Conservation (phyloP, 805 yeast species). For the Wickerhamomyces xylosicus region DNA sequence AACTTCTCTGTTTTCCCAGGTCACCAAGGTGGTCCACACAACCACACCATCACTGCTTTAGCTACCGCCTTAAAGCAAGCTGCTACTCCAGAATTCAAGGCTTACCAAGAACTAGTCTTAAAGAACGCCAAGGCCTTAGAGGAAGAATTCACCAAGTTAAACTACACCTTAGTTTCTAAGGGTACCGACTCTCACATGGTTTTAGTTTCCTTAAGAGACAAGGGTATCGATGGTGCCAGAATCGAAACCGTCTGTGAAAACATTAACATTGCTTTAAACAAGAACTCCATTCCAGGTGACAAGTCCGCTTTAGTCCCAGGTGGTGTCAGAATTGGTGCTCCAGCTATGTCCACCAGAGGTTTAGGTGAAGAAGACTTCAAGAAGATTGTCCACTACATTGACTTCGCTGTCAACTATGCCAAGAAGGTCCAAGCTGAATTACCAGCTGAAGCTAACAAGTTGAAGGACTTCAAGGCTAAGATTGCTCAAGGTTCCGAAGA, state of each 20-base stretch:
- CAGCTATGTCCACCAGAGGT: conserved; percentile 99
- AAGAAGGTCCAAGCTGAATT: conserved; percentile 63
- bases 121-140: conserved; percentile 76
- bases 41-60: conserved; percentile 92
- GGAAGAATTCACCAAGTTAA: conserved; percentile 48
- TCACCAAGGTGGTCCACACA: conserved; percentile 99
- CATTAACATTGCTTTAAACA: conserved; percentile 89
- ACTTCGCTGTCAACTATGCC: conserved; percentile 68
- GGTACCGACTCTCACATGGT: conserved; percentile 96
- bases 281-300: conserved; percentile 95
- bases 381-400: conserved; percentile 72
- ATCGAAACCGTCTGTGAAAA: conserved; percentile 83
- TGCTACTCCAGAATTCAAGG: conserved; percentile 74
- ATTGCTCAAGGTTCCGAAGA: conserved; percentile 65
- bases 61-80: conserved; percentile 95
- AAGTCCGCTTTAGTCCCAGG: conserved; percentile 93
- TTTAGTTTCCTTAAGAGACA: conserved; percentile 69
- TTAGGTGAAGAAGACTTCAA: conserved; percentile 79
- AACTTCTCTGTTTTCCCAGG: conserved; percentile 98
- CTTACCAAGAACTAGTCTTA: conserved; percentile 77
- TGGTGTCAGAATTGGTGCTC: conserved; percentile 95
- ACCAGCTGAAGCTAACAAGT: conserved; percentile 89
- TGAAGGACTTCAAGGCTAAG: conserved; percentile 89
- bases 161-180: conserved; percentile 70
- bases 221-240: conserved; percentile 88